Base-by-base conservation (phyloP, 2,329 filamentous ascomycete genomes). In the Nannizziopsis barbatae region DNA sequence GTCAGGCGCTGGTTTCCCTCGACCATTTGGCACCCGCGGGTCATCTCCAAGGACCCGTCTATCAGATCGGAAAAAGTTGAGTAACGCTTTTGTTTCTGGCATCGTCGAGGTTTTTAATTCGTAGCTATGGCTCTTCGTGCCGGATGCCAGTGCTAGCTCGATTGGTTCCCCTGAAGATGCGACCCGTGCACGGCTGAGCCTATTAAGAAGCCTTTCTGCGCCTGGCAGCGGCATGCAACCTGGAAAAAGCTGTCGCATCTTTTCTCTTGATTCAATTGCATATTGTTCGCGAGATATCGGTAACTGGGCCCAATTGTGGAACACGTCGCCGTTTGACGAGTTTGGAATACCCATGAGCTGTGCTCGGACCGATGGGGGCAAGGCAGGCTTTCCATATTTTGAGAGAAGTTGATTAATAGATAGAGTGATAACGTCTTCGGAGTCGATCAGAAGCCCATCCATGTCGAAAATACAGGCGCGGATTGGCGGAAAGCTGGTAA, bases 401-500 rank as follows among this genome's bases (percentile, higher is more conserved):
- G 50, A 12, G 2, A 58, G 57, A 5, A 58, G 32, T 9, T 53
- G 1, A 37, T 58, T 57, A 1, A 38, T 53, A n/a, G 51, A 53
- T 11, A 41, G 38, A 20, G 57, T 58, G 27, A 62, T 58, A 27
- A 60, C 60, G 51, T 64, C 62, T 53, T 65, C 62, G 30, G 62
- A 58, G 45, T 64, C 61, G 50, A 64, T 58, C 42, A 65, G 60
- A 5, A 62, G 57, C 2, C 62, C 62, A 42, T 65, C 62, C 50
- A 65, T 53, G 52, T 65, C 62, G 38, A 65, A 65, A 41, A 65
- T 64, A 51, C 59, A 63, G 40, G 62, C 62, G 17, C 62, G 58
- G 22, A 63, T 52, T 32, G 56, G 50, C 20, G 57, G 55, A 51
- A 60, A 58, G 18, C 54, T 58, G 49, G 36, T 22, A n/a, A n/a